Evolutionary conservation across 768 basidiomycete species (phyloP).

Genomic region (Lentinula raphanica): DNA sequence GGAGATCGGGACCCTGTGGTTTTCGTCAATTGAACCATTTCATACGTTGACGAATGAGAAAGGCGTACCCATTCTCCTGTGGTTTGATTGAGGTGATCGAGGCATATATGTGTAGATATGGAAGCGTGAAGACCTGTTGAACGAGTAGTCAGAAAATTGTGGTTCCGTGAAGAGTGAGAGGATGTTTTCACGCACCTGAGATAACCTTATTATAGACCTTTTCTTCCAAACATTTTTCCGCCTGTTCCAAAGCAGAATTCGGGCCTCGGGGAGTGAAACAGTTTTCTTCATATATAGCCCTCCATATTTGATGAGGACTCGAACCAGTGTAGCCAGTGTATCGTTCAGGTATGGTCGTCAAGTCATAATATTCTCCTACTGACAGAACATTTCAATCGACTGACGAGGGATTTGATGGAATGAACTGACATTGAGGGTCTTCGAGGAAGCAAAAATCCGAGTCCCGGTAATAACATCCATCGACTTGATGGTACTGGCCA

Average conservation of each 20-base stretch:
- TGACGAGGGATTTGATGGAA: not conserved
- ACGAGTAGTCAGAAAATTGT: not conserved
- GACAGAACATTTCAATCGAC: not conserved
- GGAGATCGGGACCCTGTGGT: constrained; percentile 56
- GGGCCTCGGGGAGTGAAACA: constrained; percentile 86
- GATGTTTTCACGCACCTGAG: constrained; percentile 55
- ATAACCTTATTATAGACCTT: constrained; percentile 94
- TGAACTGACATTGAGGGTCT: constrained; percentile 60
- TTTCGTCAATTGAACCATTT: not conserved
- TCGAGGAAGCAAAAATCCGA: constrained; percentile 97
- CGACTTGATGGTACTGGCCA: constrained; percentile 55
- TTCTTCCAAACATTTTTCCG: constrained; percentile 83
- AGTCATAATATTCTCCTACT: constrained; percentile 95
- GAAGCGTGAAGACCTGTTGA: constrained; percentile 90
- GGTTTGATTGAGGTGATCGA: constrained; percentile 81
- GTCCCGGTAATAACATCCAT: constrained; percentile 90
- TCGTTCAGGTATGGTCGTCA: constrained; percentile 85
- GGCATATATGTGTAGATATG: constrained; percentile 94
- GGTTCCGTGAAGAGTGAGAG: not conserved
- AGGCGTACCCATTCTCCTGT: constrained; percentile 83
- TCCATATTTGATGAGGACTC: constrained; percentile 86
- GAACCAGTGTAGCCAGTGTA: constrained; percentile 94
- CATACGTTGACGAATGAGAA: not conserved
- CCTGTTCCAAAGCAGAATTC: constrained; percentile 47
- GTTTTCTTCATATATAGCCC: constrained; percentile 96